phyloP scores from a whole-genome alignment of 2,329 filamentous ascomycete species.

The Monilinia vaccinii-corymbosi region DNA sequence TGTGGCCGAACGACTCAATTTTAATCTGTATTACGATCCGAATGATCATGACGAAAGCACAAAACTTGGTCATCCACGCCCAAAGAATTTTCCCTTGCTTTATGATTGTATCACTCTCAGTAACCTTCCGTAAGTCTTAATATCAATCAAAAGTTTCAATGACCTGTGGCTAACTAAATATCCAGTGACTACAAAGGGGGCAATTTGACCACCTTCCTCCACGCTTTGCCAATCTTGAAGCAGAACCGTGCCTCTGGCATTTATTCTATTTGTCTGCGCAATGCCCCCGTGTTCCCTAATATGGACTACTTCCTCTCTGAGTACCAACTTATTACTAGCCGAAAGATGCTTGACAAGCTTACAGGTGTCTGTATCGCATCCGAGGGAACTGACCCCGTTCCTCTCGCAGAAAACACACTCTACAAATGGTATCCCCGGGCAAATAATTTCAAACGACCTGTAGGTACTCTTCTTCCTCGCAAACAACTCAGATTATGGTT shows the following conservation, averaged over 20 bases:
- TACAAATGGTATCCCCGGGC: background rate
- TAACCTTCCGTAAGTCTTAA: background rate
- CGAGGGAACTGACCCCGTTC: background rate
- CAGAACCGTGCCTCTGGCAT: background rate
- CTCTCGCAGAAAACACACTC: background rate
- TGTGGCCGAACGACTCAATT: conserved; percentile 13
- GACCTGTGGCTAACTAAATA: background rate
- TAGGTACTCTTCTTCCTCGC: background rate
- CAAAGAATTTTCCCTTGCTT: background rate
- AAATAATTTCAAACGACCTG: background rate
- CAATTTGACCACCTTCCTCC: background rate
- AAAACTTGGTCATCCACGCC: background rate
- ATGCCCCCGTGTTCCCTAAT: background rate
- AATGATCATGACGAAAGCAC: too few relatives aligned
- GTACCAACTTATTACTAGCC: background rate
- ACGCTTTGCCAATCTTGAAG: background rate
- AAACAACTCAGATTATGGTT: background rate
- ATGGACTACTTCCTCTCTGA: background rate
- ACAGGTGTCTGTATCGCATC: background rate
- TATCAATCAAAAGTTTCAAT: background rate
- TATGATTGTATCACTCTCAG: background rate
- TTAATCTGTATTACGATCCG: conserved; percentile 4
- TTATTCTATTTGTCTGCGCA: background rate
- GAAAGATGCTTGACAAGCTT: background rate
- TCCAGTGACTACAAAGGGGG: background rate